phyloP scores from a whole-genome alignment of 2,329 filamentous ascomycete genomes.

The Colletotrichum orbiculare region DNA sequence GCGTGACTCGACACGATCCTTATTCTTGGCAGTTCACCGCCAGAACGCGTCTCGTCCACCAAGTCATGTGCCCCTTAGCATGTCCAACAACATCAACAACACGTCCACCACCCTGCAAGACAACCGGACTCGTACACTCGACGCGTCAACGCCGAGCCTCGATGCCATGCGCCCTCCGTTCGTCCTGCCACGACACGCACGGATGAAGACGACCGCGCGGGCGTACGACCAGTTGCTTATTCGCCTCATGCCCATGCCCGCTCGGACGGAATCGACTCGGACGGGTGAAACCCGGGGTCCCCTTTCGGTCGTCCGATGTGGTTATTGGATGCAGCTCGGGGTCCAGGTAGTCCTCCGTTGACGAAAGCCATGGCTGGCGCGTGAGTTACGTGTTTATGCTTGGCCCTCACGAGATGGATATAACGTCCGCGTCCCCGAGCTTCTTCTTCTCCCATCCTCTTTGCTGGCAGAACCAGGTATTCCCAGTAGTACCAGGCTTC shows the following conservation, averaged over 20 bases:
- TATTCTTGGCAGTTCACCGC: background rate
- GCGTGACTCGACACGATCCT: background rate
- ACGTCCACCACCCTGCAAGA: too few species aligned
- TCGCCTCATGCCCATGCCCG: conserved; percentile 4
- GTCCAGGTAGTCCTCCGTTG: background rate
- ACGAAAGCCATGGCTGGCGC: background rate
- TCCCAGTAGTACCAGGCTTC: too few species aligned
- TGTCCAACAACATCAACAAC: background rate
- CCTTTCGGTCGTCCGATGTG: conserved; percentile 5
- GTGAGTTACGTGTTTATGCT: too few species aligned
- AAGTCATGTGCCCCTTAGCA: background rate
- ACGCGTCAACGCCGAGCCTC: background rate
- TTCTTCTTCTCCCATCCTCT: too few species aligned
- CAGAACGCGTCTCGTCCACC: background rate
- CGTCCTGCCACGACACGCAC: conserved; percentile 4
- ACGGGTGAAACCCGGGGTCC: conserved; percentile 16
- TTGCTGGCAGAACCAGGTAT: too few species aligned
- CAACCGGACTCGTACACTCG: background rate
- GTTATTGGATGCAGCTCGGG: too few species aligned
- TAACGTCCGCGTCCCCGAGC: background rate
- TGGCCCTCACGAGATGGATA: too few species aligned
- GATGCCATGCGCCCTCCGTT: background rate
- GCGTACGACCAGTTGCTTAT: background rate
- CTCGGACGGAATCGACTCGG: conserved; percentile 7
- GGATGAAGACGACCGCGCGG: background rate